These are phyloP conservation scores for Lichtheimia ornata DNA, from an alignment of 371 early-diverging fungal species.

Conservation along the genomic window DNA sequence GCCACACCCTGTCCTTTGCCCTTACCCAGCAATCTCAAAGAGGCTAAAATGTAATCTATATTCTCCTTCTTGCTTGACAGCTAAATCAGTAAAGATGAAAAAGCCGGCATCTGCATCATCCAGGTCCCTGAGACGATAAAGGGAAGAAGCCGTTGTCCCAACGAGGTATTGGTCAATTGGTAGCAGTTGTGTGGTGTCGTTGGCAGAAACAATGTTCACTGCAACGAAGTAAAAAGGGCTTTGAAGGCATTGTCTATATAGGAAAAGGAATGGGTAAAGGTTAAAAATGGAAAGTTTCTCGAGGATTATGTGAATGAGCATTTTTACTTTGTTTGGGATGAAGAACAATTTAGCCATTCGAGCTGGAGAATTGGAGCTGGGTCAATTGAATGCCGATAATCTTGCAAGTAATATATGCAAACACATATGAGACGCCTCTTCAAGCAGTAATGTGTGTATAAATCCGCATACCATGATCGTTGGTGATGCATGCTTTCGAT, in stretches of 20 bases:
- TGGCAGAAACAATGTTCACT: constrained; percentile 32
- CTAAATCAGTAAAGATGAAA: constrained; percentile 94
- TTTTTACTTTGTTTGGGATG: too few species aligned
- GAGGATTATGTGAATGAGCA: too few species aligned
- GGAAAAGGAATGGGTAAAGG: not conserved
- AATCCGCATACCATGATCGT: too few species aligned
- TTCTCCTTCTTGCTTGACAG: constrained; percentile 84
- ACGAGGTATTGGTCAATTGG: constrained; percentile 33
- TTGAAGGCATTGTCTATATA: constrained; percentile 58
- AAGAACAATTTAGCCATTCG: too few species aligned
- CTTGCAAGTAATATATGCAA: too few species aligned
- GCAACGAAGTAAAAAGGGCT: constrained; percentile 62
- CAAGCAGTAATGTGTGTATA: too few species aligned
- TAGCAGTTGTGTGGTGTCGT: not conserved
- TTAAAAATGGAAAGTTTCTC: too few species aligned
- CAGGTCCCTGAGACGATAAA: constrained; percentile 39
- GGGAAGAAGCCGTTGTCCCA: constrained; percentile 45
- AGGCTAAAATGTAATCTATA: constrained; percentile 87
- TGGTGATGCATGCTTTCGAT: too few species aligned
- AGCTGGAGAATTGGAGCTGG: too few species aligned
- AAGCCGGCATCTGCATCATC: constrained; percentile 81
- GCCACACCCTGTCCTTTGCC: not conserved
- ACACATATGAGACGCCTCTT: too few species aligned
- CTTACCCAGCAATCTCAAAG: constrained; percentile 82
- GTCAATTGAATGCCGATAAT: too few species aligned